These are phyloP conservation scores for Schoenoplectus tabernaemontani DNA, from an alignment of 202 grass and related monocot genomes.

Conservation along the genomic window DNA sequence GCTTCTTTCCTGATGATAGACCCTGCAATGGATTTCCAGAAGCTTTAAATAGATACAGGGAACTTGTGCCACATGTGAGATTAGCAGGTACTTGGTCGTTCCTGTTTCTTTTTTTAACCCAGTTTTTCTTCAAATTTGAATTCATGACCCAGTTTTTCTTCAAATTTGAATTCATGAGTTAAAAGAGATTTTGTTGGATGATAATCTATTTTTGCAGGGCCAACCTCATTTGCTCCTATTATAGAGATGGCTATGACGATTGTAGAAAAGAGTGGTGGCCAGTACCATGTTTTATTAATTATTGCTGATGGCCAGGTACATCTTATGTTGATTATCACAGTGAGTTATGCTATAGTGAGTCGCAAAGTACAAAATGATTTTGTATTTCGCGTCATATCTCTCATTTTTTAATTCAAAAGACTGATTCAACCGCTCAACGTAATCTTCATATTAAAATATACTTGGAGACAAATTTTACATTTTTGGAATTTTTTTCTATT, in stretches of 20 bases:
- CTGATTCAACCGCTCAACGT: too few species aligned
- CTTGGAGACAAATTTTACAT: too few species aligned
- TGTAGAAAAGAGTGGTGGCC: constrained; percentile 82
- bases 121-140: background rate
- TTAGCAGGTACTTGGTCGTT: constrained; percentile 63
- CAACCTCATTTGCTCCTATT: constrained; percentile 94
- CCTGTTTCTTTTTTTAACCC: background rate
- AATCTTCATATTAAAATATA: too few species aligned
- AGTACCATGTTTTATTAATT: constrained; percentile 94
- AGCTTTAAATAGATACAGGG: constrained; percentile 52
- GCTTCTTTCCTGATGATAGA: constrained; percentile 71
- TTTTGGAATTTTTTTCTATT: too few species aligned
- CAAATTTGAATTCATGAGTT: background rate
- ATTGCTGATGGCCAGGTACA: constrained; percentile 97
- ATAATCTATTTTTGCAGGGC: constrained; percentile 40
- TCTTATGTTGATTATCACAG: background rate
- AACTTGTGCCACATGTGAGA: constrained; percentile 80
- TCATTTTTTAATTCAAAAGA: too few species aligned
- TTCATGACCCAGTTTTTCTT: background rate
- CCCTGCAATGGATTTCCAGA: constrained; percentile 90
- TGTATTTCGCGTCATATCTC: too few species aligned
- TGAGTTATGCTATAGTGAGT: too few species aligned
- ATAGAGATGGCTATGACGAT: constrained; percentile 98
- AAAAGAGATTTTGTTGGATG: background rate
- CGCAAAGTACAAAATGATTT: too few species aligned